Evolutionary conservation across 2,329 filamentous ascomycete species (phyloP), one percentile per base, ranked within the genome.

Genomic region (Fusarium tricinctum): DNA sequence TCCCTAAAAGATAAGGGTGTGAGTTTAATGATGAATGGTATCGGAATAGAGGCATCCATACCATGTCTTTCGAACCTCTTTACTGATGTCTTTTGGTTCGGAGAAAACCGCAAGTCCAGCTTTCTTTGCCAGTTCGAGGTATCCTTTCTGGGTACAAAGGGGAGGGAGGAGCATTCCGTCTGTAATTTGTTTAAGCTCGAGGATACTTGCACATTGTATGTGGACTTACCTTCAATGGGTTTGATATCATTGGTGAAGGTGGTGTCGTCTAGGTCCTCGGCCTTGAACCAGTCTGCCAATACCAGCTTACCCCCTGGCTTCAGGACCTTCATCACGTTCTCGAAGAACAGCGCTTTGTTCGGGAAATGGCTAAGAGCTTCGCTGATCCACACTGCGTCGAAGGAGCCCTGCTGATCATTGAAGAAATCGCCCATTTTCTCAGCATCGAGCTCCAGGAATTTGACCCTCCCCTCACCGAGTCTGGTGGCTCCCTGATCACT

Each of bases 201-300:
- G 38, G 49, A 40, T 54, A 45, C 23, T 17, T 17, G 20, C 35
- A 49, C 38, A 5, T 38, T 22, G 9, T 15, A 28, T 12, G 17
- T 12, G 35, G 30, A 19, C 26, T 56, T 54, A 85, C 83, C 85
- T 77, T 89, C 86, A 59, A 89, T 89, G 3, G 85, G 85, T 70
- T 84, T 83, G 68, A 89, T 88, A 70, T 89, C 86, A 46, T 78
- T 78, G 42, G 80, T 77, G 66, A 85, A 82, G 58, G 81, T 76
- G 58, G 80, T 75, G 63, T 82, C 77, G 1, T 75, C 78, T 43
- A 88, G 71, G 22, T 73, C 76, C 54, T 84, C 84, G 14, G 80
- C 82, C 78, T 86, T 87, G 78, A 89, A 89, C 87, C 87, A 89
- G 74, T 89, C 87, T 23, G 86, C 86, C 53, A 89, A 77, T 6